A percentile compares a stretch with the other conserved stretches of the same genome.
Conservation (phyloP, 352 stramenopile genomes). For the Pythium myriotylum region DNA sequence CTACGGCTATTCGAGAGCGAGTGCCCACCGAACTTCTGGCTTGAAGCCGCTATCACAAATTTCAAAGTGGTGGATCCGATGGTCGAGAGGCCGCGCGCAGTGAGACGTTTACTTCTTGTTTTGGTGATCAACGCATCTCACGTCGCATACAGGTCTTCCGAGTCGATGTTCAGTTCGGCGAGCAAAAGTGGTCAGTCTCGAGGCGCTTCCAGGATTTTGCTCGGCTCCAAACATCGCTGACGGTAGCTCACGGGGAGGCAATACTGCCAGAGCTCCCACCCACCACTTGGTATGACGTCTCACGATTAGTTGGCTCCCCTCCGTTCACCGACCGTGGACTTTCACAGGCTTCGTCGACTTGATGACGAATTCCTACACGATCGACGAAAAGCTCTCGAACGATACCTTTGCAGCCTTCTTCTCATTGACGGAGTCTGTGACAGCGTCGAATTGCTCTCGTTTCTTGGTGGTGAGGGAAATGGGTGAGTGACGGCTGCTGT, state of each 20-base stretch:
- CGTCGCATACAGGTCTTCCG: slow-evolving; percentile 40
- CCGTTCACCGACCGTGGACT: neutral
- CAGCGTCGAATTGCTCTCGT: slow-evolving; percentile 52
- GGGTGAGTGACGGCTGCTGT: no score
- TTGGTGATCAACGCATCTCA: neutral
- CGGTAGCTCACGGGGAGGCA: no score
- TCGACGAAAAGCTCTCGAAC: slow-evolving; percentile 39
- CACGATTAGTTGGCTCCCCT: neutral
- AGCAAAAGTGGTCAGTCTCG: slow-evolving; percentile 47
- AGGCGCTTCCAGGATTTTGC: slow-evolving; percentile 54
- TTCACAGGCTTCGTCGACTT: slow-evolving; percentile 34
- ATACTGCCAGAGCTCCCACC: slow-evolving; percentile 39
- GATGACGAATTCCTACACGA: slow-evolving; percentile 44
- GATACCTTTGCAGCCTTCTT: slow-evolving; percentile 50
- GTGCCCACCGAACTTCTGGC: slow-evolving; percentile 27
- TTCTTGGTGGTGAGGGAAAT: slow-evolving; percentile 63
- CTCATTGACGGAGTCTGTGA: slow-evolving; percentile 41
- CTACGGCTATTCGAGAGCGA: slow-evolving; percentile 32
- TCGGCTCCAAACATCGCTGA: slow-evolving; percentile 32
- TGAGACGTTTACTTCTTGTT: slow-evolving; percentile 6
- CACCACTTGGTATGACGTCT: slow-evolving; percentile 38
- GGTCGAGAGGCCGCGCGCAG: slow-evolving; percentile 46
- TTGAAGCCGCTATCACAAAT: slow-evolving; percentile 33
- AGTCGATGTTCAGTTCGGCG: slow-evolving; percentile 39
- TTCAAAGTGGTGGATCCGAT: slow-evolving; percentile 43